A percentile compares a stretch with the other conserved stretches of the same genome.
Conservation (phyloP, 129 eudicot genomes). For the Escallonia herrerae region DNA sequence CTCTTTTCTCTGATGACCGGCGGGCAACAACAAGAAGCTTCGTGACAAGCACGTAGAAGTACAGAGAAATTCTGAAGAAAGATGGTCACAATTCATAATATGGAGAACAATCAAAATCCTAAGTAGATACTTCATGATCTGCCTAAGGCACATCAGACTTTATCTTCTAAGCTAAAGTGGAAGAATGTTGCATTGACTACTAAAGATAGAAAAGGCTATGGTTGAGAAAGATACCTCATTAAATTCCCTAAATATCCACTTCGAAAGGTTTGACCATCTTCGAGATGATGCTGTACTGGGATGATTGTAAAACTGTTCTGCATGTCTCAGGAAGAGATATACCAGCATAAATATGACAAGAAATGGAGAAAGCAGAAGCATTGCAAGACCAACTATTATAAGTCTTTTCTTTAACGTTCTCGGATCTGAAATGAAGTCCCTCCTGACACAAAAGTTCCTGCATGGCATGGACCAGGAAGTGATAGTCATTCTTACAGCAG, state of each 20-base stretch:
- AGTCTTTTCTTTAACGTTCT: constrained; percentile 66
- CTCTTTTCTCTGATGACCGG: no score
- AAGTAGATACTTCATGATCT: no score
- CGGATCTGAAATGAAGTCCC: constrained; percentile 71
- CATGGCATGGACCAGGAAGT: neutral
- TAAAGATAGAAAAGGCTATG: neutral
- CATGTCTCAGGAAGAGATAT: constrained; percentile 89
- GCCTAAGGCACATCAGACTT: no score
- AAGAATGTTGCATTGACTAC: neutral
- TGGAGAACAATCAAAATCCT: no score
- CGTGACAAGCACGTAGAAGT: no score
- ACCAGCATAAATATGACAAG: constrained; percentile 88
- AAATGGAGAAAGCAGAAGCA: constrained; percentile 94
- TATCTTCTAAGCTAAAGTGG: no score
- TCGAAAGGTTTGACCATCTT: constrained; percentile 98
- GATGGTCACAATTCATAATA: no score
- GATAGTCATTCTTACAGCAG: neutral
- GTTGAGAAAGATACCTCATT: constrained; percentile 56
- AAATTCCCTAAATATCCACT: constrained; percentile 90
- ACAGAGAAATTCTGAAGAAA: no score
- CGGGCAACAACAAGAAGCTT: no score
- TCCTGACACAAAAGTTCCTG: constrained; percentile 76
- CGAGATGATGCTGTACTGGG: constrained; percentile 94
- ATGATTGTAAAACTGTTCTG: constrained; percentile 90
- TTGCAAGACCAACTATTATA: constrained; percentile 67